Conservation (phyloP, 1,284 basidiomycete genomes). For the Sparassis latifolia region DNA sequence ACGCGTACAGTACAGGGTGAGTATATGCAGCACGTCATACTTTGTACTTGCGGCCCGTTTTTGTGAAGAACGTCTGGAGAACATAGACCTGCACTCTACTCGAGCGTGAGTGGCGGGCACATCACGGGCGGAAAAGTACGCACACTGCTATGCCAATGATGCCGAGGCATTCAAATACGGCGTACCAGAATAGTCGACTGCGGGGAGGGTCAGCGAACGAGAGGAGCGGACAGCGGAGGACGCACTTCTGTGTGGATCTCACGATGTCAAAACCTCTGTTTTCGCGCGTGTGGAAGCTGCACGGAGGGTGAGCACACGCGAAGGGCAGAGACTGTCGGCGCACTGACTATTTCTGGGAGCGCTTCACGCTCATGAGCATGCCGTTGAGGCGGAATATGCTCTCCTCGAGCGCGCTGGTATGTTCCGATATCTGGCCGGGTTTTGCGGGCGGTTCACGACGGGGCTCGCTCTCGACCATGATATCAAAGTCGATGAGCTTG, state of each 20-base stretch:
- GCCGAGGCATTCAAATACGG: conserved; percentile 68
- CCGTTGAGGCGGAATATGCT: conserved; percentile 86
- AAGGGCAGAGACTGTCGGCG: conserved; percentile 3
- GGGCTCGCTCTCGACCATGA: conserved; percentile 96
- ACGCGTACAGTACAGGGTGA: no score
- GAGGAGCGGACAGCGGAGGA: conserved; percentile 9
- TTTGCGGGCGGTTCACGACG: conserved; percentile 76
- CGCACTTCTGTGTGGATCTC: conserved; percentile 70
- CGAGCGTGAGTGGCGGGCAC: conserved; percentile 5
- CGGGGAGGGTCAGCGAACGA: conserved; percentile 21
- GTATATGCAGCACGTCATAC: conserved; percentile 38
- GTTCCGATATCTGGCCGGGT: conserved; percentile 81
- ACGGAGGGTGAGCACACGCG: not conserved
- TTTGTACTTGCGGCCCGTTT: conserved; percentile 80
- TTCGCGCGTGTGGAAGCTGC: conserved; percentile 76
- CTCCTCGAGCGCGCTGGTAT: conserved; percentile 88
- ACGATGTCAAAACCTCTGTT: conserved; percentile 78
- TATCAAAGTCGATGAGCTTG: conserved; percentile 95
- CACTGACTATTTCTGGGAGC: conserved; percentile 86
- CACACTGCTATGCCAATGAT: conserved; percentile 82
- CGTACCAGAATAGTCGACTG: conserved; percentile 89
- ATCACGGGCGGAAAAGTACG: conserved; percentile 22
- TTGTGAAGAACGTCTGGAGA: conserved; percentile 90
- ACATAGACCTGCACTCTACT: conserved; percentile 83
- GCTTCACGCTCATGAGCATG: conserved; percentile 79